Evolutionary conservation across 352 stramenopile species (phyloP).

Genomic region (Phytophthora cactorum): DNA sequence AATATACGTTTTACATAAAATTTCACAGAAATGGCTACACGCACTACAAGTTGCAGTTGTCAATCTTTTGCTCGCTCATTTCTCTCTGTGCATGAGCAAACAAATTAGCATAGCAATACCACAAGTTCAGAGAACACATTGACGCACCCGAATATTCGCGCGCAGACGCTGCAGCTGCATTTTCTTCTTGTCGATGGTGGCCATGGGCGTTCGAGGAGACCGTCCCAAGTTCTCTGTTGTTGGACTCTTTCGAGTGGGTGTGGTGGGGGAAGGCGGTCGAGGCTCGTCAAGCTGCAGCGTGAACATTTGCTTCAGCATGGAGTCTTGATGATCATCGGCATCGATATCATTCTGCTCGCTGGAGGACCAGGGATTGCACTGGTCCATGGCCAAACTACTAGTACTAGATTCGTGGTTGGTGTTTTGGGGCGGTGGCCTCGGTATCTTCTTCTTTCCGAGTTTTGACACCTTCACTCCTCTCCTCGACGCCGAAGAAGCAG

Average conservation of each 20-base stretch:
- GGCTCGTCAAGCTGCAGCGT: slow-evolving; percentile 16
- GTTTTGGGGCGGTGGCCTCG: background rate
- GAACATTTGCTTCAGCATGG: background rate
- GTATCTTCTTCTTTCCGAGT: slow-evolving; percentile 7
- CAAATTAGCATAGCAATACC: background rate
- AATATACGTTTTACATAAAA: background rate
- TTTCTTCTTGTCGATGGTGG: slow-evolving; percentile 58
- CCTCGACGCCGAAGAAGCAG: slow-evolving; percentile 16
- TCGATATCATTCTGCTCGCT: slow-evolving; percentile 13
- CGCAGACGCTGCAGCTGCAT: slow-evolving; percentile 54
- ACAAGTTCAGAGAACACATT: background rate
- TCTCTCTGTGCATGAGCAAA: slow-evolving; percentile 18
- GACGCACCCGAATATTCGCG: slow-evolving; percentile 49
- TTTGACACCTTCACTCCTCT: slow-evolving; percentile 6
- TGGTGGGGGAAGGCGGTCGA: slow-evolving; percentile 3
- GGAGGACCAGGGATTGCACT: slow-evolving; percentile 31
- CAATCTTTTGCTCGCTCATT: slow-evolving; percentile 30
- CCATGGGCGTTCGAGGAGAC: slow-evolving; percentile 12
- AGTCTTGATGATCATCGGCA: background rate
- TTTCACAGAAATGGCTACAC: background rate
- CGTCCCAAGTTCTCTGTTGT: slow-evolving; percentile 4
- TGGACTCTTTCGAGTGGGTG: slow-evolving; percentile 19
- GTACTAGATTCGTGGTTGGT: slow-evolving; percentile 27
- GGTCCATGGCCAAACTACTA: slow-evolving; percentile 23
- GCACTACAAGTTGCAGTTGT: slow-evolving; percentile 1